Evolutionary conservation across 2,329 filamentous ascomycete species (phyloP).

Genomic region (Botrytis tulipae): DNA sequence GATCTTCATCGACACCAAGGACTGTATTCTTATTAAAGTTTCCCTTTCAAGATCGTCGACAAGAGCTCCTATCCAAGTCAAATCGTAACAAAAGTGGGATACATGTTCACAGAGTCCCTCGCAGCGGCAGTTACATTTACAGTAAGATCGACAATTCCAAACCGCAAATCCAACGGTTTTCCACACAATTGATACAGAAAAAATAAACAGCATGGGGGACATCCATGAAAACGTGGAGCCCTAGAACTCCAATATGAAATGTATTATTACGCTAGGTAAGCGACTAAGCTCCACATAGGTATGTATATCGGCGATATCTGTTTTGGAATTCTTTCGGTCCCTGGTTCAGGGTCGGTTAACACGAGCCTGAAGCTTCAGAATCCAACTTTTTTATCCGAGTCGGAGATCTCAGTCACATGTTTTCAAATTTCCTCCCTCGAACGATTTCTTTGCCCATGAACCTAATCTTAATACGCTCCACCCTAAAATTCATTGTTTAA

Average conservation of each 20-base stretch:
- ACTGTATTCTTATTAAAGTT: not conserved
- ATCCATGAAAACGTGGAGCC: not conserved
- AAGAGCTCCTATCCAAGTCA: not conserved
- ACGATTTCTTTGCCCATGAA: not conserved
- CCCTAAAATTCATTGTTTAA: not conserved
- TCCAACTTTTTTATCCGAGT: not conserved
- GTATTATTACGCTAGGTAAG: not conserved
- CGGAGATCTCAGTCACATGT: not conserved
- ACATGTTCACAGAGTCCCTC: not conserved
- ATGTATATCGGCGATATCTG: not conserved
- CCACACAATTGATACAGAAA: not conserved
- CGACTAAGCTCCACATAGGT: not conserved
- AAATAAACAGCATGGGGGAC: not conserved
- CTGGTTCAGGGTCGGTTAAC: not conserved
- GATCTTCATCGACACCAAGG: not conserved
- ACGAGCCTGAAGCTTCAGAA: not conserved
- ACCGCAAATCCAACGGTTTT: not conserved
- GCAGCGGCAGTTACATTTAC: not conserved
- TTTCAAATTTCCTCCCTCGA: not conserved
- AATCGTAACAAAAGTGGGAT: not conserved
- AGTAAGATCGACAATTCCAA: not conserved
- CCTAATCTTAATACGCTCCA: not conserved
- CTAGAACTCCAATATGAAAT: not conserved
- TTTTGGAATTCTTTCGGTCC: not conserved
- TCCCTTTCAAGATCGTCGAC: not conserved